Percentiles rank a stretch among this genome's conserved stretches.
These are phyloP conservation scores for Trichoderma polysporum DNA, from an alignment of 2,329 filamentous ascomycete genomes.

Conservation along the genomic window DNA sequence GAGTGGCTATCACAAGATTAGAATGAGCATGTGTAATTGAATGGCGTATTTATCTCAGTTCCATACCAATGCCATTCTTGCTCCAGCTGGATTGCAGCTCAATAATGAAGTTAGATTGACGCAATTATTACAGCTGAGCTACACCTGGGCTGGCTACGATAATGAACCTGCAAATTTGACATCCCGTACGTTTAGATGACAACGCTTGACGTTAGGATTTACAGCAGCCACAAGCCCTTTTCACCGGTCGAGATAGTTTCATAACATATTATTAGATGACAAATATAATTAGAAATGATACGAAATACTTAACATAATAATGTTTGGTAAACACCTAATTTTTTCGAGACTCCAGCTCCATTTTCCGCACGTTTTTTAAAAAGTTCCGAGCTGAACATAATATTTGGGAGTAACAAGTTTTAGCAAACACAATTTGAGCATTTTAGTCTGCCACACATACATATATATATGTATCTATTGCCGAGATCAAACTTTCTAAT, in stretches of 20 bases:
- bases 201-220: not conserved
- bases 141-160: not conserved
- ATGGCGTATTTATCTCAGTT: not conserved
- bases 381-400: no score
- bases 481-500: not conserved
- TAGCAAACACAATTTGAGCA: not conserved
- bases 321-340: no score
- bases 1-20: no score
- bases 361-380: no score
- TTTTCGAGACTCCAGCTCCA: no score
- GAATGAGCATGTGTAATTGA: not conserved
- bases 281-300: no score
- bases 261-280: no score
- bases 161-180: not conserved
- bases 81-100: not conserved
- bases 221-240: not conserved
- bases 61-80: not conserved
- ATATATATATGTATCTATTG: not conserved
- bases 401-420: no score
- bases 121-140: not conserved
- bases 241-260: no score
- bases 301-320: no score
- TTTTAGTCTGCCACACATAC: no score
- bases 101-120: not conserved
- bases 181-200: not conserved